Evolutionary conservation across 495 filamentous ascomycete genomes (phyloP).

Genomic region (Lasiosphaeria ovina): DNA sequence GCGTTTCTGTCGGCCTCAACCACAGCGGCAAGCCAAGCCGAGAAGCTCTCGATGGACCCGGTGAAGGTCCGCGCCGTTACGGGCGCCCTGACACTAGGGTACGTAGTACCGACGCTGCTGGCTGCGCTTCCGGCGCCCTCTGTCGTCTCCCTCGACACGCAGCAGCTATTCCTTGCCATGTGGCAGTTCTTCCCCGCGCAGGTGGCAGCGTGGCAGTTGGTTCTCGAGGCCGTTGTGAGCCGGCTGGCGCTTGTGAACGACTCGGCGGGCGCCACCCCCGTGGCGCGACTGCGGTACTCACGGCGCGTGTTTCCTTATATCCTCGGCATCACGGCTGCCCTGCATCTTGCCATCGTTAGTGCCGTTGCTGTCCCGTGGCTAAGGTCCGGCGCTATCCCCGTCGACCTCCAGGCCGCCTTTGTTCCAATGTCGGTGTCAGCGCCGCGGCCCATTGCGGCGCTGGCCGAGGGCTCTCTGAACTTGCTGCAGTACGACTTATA

Average conservation of each 20-base stretch:
- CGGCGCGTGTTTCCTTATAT: conserved; percentile 1
- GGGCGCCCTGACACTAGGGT: conserved; percentile 1
- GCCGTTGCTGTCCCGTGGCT: not conserved
- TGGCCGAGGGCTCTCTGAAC: not conserved
- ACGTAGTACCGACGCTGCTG: not conserved
- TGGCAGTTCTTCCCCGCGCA: conserved; percentile 5
- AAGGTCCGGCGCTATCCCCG: not conserved
- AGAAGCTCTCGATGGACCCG: not conserved
- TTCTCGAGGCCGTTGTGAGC: not conserved
- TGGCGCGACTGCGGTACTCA: conserved; percentile 1
- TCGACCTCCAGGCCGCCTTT: not conserved
- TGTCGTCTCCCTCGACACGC: not conserved
- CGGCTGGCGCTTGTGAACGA: not conserved
- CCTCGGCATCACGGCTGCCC: not conserved
- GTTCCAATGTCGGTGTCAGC: not conserved
- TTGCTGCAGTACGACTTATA: conserved; percentile 5
- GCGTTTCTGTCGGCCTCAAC: not conserved
- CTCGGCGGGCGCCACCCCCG: not conserved
- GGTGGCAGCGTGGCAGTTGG: conserved; percentile 3
- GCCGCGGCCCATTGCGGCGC: not conserved
- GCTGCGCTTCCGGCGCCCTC: not conserved
- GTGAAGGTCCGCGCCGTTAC: conserved; percentile 1
- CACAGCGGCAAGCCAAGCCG: not conserved
- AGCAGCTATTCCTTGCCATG: not conserved
- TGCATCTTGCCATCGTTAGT: not conserved